phyloP scores from a whole-genome alignment of 169 alveolate species.

The Cardiosporidium cionae region DNA sequence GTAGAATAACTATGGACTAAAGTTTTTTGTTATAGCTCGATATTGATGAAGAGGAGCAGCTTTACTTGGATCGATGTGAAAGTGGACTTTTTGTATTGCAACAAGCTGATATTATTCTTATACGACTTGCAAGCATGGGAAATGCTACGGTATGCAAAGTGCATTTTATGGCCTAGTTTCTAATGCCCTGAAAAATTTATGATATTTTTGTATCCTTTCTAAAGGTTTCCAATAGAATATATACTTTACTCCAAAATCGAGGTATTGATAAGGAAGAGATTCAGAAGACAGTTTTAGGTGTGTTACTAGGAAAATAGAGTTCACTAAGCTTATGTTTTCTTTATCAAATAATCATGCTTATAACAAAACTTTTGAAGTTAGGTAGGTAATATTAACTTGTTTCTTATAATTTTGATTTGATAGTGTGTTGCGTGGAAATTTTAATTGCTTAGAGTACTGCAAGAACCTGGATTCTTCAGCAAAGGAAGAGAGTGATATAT shows the following conservation, averaged over 20 bases:
- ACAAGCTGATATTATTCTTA: slow-evolving; percentile 48
- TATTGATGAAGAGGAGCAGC: slow-evolving; percentile 41
- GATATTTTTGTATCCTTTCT: neutral
- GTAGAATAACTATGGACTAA: neutral
- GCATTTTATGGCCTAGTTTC: too few species aligned
- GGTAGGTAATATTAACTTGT: neutral
- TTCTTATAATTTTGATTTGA: neutral
- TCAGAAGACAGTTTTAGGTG: neutral
- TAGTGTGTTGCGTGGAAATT: too few species aligned
- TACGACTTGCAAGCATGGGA: slow-evolving; percentile 58
- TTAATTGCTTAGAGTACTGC: slow-evolving; percentile 4
- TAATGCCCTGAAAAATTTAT: neutral
- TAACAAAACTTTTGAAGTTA: slow-evolving; percentile 12
- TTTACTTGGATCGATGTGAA: slow-evolving; percentile 55
- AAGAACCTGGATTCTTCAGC: neutral
- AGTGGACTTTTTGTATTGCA: slow-evolving; percentile 61
- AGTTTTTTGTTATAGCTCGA: slow-evolving; percentile 1
- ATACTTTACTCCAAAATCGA: neutral
- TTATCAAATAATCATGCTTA: slow-evolving; percentile 7
- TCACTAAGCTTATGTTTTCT: neutral
- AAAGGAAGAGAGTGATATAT: neutral
- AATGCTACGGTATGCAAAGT: slow-evolving; percentile 32
- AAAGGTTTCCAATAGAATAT: neutral
- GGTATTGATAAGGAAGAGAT: neutral
- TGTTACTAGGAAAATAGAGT: neutral